Conservation (phyloP, 2,329 filamentous ascomycete genomes). For the Emmonsiellopsis sp. region DNA sequence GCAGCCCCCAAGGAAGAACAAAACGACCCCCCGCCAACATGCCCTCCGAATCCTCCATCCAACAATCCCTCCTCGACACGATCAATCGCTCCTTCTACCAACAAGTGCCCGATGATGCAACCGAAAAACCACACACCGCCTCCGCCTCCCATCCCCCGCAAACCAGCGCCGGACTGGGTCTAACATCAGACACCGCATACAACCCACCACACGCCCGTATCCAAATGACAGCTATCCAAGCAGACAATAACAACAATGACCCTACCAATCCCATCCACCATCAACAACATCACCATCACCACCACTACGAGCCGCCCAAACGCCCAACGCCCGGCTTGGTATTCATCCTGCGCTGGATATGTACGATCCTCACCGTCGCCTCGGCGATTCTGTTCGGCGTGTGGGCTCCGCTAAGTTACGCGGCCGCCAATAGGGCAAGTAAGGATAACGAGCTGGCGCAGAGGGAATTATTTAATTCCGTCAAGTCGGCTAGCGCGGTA, state of each 20-base stretch:
- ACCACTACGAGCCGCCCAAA: neutral
- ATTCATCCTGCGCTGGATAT: slow-evolving; percentile 1
- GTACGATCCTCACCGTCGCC: slow-evolving; percentile 2
- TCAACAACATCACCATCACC: neutral
- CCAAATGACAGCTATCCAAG: neutral
- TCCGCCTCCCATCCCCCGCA: neutral
- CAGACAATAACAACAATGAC: neutral
- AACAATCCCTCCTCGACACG: neutral
- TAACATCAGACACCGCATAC: neutral
- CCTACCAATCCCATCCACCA: neutral
- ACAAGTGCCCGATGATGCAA: neutral
- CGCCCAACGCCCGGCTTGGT: neutral
- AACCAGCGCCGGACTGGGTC: neutral
- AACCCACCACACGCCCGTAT: neutral
- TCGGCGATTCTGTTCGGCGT: slow-evolving; percentile 1
- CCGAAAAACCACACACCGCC: neutral
- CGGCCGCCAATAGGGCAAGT: neutral
- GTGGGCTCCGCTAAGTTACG: slow-evolving; percentile 2
- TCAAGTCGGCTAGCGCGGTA: neutral
- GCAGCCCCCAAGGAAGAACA: no score
- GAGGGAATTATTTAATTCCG: neutral
- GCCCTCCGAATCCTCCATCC: neutral
- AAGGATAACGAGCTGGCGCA: neutral
- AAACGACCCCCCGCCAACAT: neutral
- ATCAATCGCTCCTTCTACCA: neutral